phyloP scores from a whole-genome alignment of 2,329 filamentous ascomycete species.

The Botryotinia calthae region DNA sequence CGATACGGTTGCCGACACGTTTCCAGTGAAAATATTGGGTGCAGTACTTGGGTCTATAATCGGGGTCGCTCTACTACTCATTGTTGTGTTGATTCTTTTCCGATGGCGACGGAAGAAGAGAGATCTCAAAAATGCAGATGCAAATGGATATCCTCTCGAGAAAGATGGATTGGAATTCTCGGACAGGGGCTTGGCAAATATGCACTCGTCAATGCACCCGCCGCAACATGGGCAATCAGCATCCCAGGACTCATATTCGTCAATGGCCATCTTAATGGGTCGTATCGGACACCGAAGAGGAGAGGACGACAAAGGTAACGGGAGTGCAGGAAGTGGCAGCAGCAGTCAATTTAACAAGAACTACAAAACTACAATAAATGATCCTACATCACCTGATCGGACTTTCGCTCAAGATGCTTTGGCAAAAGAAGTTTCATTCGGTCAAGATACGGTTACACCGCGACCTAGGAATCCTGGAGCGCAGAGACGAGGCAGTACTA shows the following conservation, averaged over 20 bases:
- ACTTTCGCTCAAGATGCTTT: slow-evolving; percentile 14
- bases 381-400: slow-evolving; percentile 53
- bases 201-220: slow-evolving; percentile 39
- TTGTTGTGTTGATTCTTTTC: slow-evolving; percentile 64
- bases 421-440: slow-evolving; percentile 32
- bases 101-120: slow-evolving; percentile 58
- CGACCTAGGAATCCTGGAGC: slow-evolving; percentile 29
- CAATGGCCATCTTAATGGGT: slow-evolving; percentile 65
- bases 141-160: slow-evolving; percentile 52
- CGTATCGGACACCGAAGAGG: slow-evolving; percentile 50
- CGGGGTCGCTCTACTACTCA: slow-evolving; percentile 55
- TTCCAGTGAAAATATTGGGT: slow-evolving; percentile 65
- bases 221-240: slow-evolving; percentile 48
- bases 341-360: slow-evolving; percentile 60
- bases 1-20: slow-evolving; percentile 32
- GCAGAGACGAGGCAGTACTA: slow-evolving; percentile 39
- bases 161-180: slow-evolving; percentile 54
- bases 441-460: slow-evolving; percentile 36
- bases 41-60: slow-evolving; percentile 80
- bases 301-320: slow-evolving; percentile 47
- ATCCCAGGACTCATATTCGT: slow-evolving; percentile 59
- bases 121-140: slow-evolving; percentile 47
- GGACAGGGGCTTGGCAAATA: slow-evolving; percentile 43
- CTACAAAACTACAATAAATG: slow-evolving; percentile 61
- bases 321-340: slow-evolving; percentile 57